Evolutionary conservation across 176 grass and related monocot species (phyloP).

Genomic region (Cenchrus americanus): DNA sequence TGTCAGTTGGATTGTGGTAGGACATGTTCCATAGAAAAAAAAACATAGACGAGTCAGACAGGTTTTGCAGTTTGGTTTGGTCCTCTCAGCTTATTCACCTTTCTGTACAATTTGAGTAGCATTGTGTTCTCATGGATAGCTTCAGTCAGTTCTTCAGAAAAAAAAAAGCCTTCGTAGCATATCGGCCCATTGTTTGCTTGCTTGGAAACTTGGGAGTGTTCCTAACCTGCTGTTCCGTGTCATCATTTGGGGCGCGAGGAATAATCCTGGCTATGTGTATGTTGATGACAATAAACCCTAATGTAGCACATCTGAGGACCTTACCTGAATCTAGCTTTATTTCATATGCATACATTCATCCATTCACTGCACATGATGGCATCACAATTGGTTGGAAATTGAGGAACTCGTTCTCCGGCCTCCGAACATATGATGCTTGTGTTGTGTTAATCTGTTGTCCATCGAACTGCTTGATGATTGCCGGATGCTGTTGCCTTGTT

Average conservation of each 20-base stretch:
- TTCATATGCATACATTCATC: conserved; percentile 4
- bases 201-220: not conserved
- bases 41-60: conserved; percentile 29
- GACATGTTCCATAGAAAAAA: conserved; percentile 39
- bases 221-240: conserved; percentile 17
- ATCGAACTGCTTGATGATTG: conserved; percentile 28
- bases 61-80: conserved; percentile 48
- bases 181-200: conserved; percentile 34
- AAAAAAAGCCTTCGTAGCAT: conserved; percentile 7
- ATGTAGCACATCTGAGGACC: conserved; percentile 22
- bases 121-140: conserved; percentile 24
- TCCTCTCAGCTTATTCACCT: conserved; percentile 30
- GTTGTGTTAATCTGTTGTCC: not conserved
- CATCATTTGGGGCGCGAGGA: conserved; percentile 11
- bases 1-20: conserved; percentile 22
- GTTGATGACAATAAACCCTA: conserved; percentile 35
- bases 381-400: not conserved
- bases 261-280: conserved; percentile 28
- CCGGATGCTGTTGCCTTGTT: not conserved
- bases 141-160: conserved; percentile 7
- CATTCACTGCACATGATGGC: conserved; percentile 2
- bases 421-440: conserved; percentile 11
- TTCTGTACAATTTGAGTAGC: conserved; percentile 49
- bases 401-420: not conserved
- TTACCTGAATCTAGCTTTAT: conserved; percentile 12